Evolutionary conservation across 768 basidiomycete genomes (phyloP).

Genomic region (Panaeolus papilionaceus): DNA sequence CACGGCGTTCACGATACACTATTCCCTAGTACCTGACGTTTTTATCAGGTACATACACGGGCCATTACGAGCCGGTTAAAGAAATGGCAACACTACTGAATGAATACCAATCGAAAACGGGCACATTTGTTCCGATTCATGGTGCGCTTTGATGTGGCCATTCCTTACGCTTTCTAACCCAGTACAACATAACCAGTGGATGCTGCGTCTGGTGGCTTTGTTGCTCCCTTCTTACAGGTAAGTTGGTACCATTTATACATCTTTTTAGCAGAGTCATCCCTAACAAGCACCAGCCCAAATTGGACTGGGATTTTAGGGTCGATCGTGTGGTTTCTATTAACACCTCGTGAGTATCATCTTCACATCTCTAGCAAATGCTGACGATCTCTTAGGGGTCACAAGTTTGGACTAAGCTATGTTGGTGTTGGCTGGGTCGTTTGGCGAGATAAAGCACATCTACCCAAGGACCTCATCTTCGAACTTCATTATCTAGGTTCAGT

Average conservation of each 20-base stretch:
- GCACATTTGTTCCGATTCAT: constrained; percentile 67
- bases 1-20: not conserved
- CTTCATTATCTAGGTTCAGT: constrained; percentile 60
- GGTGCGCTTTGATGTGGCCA: constrained; percentile 48
- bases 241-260: not conserved
- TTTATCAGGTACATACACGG: constrained; percentile 59
- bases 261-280: not conserved
- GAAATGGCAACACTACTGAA: constrained; percentile 80
- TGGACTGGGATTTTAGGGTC: constrained; percentile 66
- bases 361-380: constrained; percentile 39
- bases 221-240: constrained; percentile 63
- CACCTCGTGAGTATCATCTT: constrained; percentile 42
- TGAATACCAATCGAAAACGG: constrained; percentile 64
- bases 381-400: constrained; percentile 61
- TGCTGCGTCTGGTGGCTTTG: constrained; percentile 68
- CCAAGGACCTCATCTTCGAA: constrained; percentile 75
- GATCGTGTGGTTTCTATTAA: constrained; percentile 68
- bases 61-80: constrained; percentile 79
- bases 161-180: not conserved
- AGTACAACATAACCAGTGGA: constrained; percentile 44
- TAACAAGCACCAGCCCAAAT: constrained; percentile 52
- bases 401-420: constrained; percentile 60
- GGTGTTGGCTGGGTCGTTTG: constrained; percentile 74
- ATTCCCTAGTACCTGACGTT: constrained; percentile 51
- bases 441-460: constrained; percentile 65